phyloP scores from a whole-genome alignment of 1,139 yeast genomes.

The Yamadazyma sp. region DNA sequence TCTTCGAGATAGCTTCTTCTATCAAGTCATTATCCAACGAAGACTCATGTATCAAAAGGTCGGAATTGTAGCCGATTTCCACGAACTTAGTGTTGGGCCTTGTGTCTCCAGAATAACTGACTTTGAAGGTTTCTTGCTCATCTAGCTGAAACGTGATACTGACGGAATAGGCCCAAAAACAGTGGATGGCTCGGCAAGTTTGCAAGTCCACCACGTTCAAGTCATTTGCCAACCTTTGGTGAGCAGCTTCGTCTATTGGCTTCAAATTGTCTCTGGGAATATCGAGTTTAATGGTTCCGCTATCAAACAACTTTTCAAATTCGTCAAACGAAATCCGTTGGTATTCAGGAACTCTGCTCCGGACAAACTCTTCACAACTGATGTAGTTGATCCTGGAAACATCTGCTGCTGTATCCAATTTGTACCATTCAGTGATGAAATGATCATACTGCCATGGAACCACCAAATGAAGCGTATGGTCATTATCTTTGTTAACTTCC shows the following conservation, averaged over 20 bases:
- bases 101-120: slow-evolving; percentile 94
- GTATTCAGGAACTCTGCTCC: slow-evolving; percentile 26
- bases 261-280: slow-evolving; percentile 22
- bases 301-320: slow-evolving; percentile 32
- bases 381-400: slow-evolving; percentile 50
- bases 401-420: slow-evolving; percentile 50
- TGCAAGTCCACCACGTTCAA: slow-evolving; percentile 34
- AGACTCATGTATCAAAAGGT: slow-evolving; percentile 87
- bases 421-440: slow-evolving; percentile 72
- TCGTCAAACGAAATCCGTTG: slow-evolving; percentile 28
- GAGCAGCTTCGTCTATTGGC: slow-evolving; percentile 17
- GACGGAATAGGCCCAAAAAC: slow-evolving; percentile 79
- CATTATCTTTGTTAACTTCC: slow-evolving; percentile 27
- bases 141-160: slow-evolving; percentile 49
- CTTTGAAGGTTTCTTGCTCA: slow-evolving; percentile 46
- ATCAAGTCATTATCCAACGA: slow-evolving; percentile 78
- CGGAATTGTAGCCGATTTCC: slow-evolving; percentile 65
- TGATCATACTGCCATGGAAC: slow-evolving; percentile 74
- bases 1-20: slow-evolving; percentile 80
- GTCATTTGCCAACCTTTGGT: slow-evolving; percentile 24
- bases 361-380: slow-evolving; percentile 66
- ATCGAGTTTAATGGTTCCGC: slow-evolving; percentile 15
- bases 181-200: slow-evolving; percentile 81
- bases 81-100: slow-evolving; percentile 70
- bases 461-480: slow-evolving; percentile 50